Conservation (phyloP, 768 basidiomycete genomes). For the Tephrocybe sp. region DNA sequence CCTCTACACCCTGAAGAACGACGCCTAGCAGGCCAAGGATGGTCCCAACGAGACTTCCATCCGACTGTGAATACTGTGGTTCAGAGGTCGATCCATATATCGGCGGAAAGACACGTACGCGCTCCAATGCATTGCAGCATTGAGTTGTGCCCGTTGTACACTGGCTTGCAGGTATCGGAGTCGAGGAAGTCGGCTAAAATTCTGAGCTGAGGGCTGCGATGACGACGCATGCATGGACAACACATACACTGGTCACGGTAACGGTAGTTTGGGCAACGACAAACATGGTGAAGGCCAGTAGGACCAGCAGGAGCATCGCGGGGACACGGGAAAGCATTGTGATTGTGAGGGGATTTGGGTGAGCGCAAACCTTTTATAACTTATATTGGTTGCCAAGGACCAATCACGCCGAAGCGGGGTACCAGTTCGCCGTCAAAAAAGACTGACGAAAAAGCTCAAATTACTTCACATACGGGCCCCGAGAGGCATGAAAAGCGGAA, state of each 20-base stretch:
- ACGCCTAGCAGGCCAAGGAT: conserved; percentile 26
- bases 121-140: conserved; percentile 27
- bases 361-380: no score
- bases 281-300: conserved; percentile 18
- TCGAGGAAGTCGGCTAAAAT: conserved; percentile 9
- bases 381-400: no score
- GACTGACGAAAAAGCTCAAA: no score
- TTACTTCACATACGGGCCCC: no score
- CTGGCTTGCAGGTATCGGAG: conserved; percentile 20
- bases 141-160: conserved; percentile 23
- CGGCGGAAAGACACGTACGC: conserved; percentile 10
- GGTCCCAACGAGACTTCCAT: conserved; percentile 19
- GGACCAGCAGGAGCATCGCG: conserved; percentile 13
- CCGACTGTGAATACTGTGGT: conserved; percentile 15
- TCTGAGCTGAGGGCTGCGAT: no score
- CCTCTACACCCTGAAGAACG: conserved; percentile 26
- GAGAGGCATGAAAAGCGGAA: no score
- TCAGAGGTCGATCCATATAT: neutral
- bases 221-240: neutral
- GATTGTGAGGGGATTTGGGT: neutral
- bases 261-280: conserved; percentile 22
- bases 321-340: conserved; percentile 19
- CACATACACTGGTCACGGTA: conserved; percentile 18
- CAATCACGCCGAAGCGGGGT: neutral
- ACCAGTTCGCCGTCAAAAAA: no score